Evolutionary conservation across 2,329 filamentous ascomycete genomes (phyloP), one percentile per base, ranked within the genome.

Genomic region (Aureobasidium leucospermi): DNA sequence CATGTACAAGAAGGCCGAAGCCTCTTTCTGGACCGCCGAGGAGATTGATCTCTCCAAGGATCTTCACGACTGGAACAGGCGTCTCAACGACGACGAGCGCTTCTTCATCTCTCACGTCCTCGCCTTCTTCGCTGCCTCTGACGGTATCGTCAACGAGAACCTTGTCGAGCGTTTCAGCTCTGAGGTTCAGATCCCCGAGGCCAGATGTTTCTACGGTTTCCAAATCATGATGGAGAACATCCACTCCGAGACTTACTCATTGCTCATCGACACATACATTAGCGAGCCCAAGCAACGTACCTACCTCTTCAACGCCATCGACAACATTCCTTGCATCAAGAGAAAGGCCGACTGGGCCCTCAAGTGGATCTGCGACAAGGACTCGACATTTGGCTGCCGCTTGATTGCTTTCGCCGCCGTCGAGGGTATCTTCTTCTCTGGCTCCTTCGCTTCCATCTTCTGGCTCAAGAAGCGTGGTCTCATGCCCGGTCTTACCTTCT

Each of bases 191-290:
- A 86, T 97, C 61, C 93, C 94, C 10, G 94, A 99, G 79, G 94
- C 94, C 65, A 91, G 94, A 70, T 99, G 94, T 86, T 99, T 99
- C 84, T 99, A 99, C 76, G 94, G 94, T 65, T 99, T 99, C 85
- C 94, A 99, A 81, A 97, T 97, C 81, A 99, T 99, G 94, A 97
- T 99, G 90, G 94, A 99, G 83, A 99, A 99, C 80, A 96, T 99
- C 71, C 94, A 99, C 84, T 96, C 94, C 15, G 94, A 99, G 81
- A 99, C 94, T 58, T 99, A 99, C 84, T 97, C 93, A 19, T 87
- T 99, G 38, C 86, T 99, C 73, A 99, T 99, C 74, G 94, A 99
- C 76, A 96, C 93, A 64, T 99, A 99, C 78, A 96, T 99, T 79
- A 96, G 95, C 83, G 94, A 99, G 81, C 89, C 90, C 64, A 88